These are phyloP conservation scores for Nothophaeocryptopus gaeumannii DNA, from an alignment of 2,329 filamentous ascomycete genomes.

Conservation along the genomic window DNA sequence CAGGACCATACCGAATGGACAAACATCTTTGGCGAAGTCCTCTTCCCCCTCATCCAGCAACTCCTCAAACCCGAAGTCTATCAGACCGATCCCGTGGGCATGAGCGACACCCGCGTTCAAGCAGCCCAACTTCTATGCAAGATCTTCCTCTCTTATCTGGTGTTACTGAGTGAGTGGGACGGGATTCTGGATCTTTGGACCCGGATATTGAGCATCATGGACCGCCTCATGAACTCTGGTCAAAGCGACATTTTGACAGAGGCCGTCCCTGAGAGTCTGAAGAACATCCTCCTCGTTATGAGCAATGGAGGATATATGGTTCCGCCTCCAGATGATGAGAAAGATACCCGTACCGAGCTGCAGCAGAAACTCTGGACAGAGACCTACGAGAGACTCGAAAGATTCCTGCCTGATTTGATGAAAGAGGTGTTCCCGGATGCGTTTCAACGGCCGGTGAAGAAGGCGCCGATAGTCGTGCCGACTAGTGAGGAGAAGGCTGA, in stretches of 20 bases:
- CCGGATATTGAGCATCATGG: conserved; percentile 91
- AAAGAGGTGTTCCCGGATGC: conserved; percentile 57
- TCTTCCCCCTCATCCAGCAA: conserved; percentile 85
- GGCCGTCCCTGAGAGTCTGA: conserved; percentile 89
- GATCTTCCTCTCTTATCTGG: conserved; percentile 91
- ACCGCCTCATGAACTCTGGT: conserved; percentile 91
- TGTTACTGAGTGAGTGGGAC: conserved; percentile 77
- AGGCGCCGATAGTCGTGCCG: not conserved
- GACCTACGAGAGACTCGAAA: conserved; percentile 58
- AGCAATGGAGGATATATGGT: conserved; percentile 81
- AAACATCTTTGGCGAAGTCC: conserved; percentile 86
- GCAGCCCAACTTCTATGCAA: conserved; percentile 89
- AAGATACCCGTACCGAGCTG: conserved; percentile 42
- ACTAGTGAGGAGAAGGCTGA: not conserved
- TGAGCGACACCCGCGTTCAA: conserved; percentile 93
- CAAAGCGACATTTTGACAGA: conserved; percentile 74
- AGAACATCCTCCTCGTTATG: conserved; percentile 96
- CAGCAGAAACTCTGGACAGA: conserved; percentile 59
- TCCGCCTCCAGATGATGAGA: conserved; percentile 50
- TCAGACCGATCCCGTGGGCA: conserved; percentile 82
- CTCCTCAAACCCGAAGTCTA: conserved; percentile 94
- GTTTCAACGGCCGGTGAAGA: not conserved
- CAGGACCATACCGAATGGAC: conserved; percentile 81
- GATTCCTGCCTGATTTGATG: conserved; percentile 60
- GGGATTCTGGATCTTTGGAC: conserved; percentile 91